Evolutionary conservation across 768 basidiomycete species (phyloP), one percentile per base, ranked within the genome.

Genomic region (Rhodotorula toruloides): DNA sequence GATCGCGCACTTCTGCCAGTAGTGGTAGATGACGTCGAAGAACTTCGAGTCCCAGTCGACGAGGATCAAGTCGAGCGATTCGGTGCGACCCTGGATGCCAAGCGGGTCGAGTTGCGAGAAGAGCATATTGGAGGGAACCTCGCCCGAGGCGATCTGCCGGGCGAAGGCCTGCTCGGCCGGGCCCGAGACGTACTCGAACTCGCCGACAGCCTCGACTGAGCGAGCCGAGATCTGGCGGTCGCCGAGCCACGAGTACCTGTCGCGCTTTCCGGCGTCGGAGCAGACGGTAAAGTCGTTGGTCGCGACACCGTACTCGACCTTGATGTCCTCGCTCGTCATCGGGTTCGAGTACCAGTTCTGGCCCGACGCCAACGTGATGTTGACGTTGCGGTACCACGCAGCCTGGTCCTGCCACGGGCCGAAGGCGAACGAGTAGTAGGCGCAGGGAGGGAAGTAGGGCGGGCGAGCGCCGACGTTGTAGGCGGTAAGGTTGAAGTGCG

Each of bases 371-470:
- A 53, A 32, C 6, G 31, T 53, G 31, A 53, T 25, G 50, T 53
- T 53, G n/a, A 57, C 31, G 43, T 57, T 57, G 17, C 56, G 56
- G 27, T 44, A 57, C 32, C 25, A 57, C 14, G 56, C 56, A 13
- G 56, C 56, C 43, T 44, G 42, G 31, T 57, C 56, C 14, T 46
- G 43, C 56, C 56, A 57, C 4, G 43, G 43, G 21, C 40, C 56
- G 22, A 57, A n/a, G 10, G 32, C 56, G 56, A 57, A 29, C 29
- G 56, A 37, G 31, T 43, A 31, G 43, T 32, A 25, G 29, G 32
- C 56, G 31, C 29, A 44, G 40, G 27, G 34, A 29, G 42, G 32
- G 56, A 32, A 32, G 56, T 29, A 57, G 17, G 29, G 5, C 19
- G 50, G 50, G 31, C 50, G 42, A 19, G 39, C 7, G 27, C 32